Evolutionary conservation across 805 yeast genomes (phyloP), one percentile per base, ranked within the genome.

Genomic region (Pichia manshurica): DNA sequence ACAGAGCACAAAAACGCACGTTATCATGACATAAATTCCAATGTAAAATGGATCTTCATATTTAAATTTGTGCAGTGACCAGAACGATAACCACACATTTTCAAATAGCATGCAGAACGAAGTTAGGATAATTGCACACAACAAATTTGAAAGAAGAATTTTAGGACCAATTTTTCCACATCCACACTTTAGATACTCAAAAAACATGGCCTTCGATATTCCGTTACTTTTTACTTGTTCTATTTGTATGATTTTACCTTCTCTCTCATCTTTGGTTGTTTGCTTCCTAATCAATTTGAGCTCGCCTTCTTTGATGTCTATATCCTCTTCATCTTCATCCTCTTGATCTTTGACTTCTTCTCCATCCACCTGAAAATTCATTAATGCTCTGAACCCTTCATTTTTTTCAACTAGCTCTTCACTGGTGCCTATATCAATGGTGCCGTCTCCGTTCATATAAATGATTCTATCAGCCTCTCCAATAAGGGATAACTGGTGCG

Each of bases 51-150:
- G 75, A 48, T 72, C 65, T 4, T 74, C 45, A 45, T 64, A 64
- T 6, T 59, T 48, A 57, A 81, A 86, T 59, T 74, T 76, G 45
- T 68, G 47, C 12, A 67, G 67, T 1, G 84, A 72, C 96, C 96
- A 88, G 65, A 82, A 88, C 0, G 93, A 82, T 52, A 88, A 68
- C 95, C 95, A 86, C 21, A 82, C 79, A 61, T 80, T 82, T 41
- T 81, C 73, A 60, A 83, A 81, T 25, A 83, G 61, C 46, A 67
- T 70, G 48, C 73, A 68, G 63, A 81, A 82, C 0, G 76, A 73
- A 46, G 74, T 71, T 8, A 75, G 28, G 0, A 59, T 32, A 39
- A 59, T 51, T 9, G 53, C 47, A n/a, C 53, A 29, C 1, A 53
- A 13, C 32, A 61, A 31, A 20, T 56, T 42, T 2, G 56, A 49